Percentiles rank a stretch among this genome's conserved stretches.
Evolutionary conservation across 306 rosid species (phyloP).

Genomic region (Rubus idaeus): DNA sequence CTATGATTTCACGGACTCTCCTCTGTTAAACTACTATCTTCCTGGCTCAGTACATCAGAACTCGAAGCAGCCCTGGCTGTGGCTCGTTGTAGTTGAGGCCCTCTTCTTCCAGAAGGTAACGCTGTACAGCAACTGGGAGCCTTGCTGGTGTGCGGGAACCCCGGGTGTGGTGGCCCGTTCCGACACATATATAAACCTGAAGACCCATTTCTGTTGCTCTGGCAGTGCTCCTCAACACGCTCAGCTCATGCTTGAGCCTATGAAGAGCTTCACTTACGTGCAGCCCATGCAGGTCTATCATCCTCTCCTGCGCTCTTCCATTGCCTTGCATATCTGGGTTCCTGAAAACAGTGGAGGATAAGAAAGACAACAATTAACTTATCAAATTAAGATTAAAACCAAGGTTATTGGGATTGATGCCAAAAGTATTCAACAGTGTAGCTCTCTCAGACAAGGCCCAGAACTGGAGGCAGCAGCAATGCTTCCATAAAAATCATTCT

Average conservation of each 20-base stretch:
- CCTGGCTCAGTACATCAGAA: constrained; percentile 65
- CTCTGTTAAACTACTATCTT: constrained; percentile 56
- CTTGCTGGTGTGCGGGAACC: constrained; percentile 91
- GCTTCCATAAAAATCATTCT: neutral
- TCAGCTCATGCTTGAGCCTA: constrained; percentile 77
- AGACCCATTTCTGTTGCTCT: constrained; percentile 72
- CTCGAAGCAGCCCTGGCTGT: constrained; percentile 85
- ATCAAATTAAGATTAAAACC: neutral
- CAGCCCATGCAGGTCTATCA: constrained; percentile 91
- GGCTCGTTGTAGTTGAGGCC: constrained; percentile 86
- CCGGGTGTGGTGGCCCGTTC: constrained; percentile 93
- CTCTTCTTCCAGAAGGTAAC: constrained; percentile 87
- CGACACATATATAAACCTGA: constrained; percentile 84
- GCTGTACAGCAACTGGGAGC: constrained; percentile 87
- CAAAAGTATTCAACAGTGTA: neutral
- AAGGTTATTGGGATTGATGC: neutral
- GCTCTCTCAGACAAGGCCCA: neutral
- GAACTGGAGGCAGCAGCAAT: neutral
- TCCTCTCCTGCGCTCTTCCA: constrained; percentile 83
- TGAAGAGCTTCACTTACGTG: constrained; percentile 88
- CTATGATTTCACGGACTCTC: constrained; percentile 48
- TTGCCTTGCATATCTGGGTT: constrained; percentile 81
- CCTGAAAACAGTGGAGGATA: constrained; percentile 40
- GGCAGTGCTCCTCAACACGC: constrained; percentile 74
- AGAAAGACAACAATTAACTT: constrained; percentile 6